Percentiles rank a stretch among this genome's conserved stretches.
These are phyloP conservation scores for Cladobotryum mycophilum DNA, from an alignment of 2,329 filamentous ascomycete genomes.

Conservation along the genomic window DNA sequence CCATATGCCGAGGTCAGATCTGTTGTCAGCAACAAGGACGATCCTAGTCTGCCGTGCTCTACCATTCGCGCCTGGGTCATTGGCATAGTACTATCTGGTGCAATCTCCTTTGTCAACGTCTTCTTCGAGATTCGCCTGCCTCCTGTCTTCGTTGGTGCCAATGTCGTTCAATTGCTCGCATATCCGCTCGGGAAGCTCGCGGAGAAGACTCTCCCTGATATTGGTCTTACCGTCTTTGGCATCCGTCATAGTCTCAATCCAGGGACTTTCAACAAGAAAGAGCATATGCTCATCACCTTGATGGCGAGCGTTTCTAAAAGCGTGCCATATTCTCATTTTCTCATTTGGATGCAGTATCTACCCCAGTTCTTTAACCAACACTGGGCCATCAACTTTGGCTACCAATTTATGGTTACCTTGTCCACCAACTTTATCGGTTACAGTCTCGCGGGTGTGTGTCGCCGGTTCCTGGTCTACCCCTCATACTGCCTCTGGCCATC, in stretches of 20 bases:
- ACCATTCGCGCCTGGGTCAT: slow-evolving; percentile 49
- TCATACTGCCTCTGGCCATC: slow-evolving; percentile 47
- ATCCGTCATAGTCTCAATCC: slow-evolving; percentile 42
- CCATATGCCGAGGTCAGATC: slow-evolving; percentile 51
- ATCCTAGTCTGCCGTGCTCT: slow-evolving; percentile 39
- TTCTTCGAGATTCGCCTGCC: slow-evolving; percentile 51
- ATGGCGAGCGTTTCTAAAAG: slow-evolving; percentile 48
- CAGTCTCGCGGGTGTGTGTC: slow-evolving; percentile 44
- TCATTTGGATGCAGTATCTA: slow-evolving; percentile 40
- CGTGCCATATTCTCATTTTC: slow-evolving; percentile 41
- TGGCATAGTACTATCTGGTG: slow-evolving; percentile 39
- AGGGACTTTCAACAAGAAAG: slow-evolving; percentile 50
- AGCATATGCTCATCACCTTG: slow-evolving; percentile 54
- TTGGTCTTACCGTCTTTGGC: slow-evolving; percentile 37
- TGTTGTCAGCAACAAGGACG: slow-evolving; percentile 49
- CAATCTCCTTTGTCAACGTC: slow-evolving; percentile 45
- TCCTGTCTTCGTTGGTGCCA: slow-evolving; percentile 40
- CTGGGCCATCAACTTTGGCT: slow-evolving; percentile 34
- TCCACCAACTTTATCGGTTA: slow-evolving; percentile 50
- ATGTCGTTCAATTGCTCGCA: slow-evolving; percentile 46
- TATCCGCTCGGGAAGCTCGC: slow-evolving; percentile 41
- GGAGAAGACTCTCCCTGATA: slow-evolving; percentile 38
- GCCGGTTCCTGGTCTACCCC: slow-evolving; percentile 47
- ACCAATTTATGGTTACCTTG: slow-evolving; percentile 40
- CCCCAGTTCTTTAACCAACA: slow-evolving; percentile 38